Percentiles rank a stretch among this genome's conserved stretches.
Conservation (phyloP, 228 moss, liverwort and hornwort genomes). For the Sphagnum magellanicum region DNA sequence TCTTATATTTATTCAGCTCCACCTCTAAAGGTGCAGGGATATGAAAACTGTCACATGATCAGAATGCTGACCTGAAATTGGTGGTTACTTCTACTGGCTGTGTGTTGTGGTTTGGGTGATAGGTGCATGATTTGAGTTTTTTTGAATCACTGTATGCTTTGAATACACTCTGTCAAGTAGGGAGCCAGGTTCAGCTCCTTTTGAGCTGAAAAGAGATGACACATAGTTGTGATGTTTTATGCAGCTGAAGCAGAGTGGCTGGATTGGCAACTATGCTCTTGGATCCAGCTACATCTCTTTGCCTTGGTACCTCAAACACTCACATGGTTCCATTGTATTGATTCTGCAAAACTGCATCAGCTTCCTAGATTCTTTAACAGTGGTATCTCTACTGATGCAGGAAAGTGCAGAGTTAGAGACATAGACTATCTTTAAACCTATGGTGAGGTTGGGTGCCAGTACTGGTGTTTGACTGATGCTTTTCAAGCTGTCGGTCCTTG, state of each 20-base stretch:
- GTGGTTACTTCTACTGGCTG: too few species aligned
- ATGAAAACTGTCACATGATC: not conserved
- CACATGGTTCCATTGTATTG: not conserved
- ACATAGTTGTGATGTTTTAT: not conserved
- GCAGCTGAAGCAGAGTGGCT: conserved; percentile 92
- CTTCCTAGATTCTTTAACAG: too few species aligned
- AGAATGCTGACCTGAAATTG: too few species aligned
- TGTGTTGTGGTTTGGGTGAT: too few species aligned
- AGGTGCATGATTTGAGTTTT: too few species aligned
- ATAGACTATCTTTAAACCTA: too few species aligned
- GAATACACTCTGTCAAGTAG: too few species aligned
- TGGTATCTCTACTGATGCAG: too few species aligned
- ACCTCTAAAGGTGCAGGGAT: conserved; percentile 59
- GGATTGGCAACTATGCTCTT: conserved; percentile 86
- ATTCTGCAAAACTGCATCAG: too few species aligned
- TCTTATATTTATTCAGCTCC: conserved; percentile 98
- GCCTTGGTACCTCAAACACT: conserved; percentile 44
- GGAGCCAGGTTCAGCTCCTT: not conserved
- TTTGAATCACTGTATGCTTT: too few species aligned
- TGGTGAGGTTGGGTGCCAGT: too few species aligned
- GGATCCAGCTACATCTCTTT: conserved; percentile 88
- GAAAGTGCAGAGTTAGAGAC: too few species aligned
- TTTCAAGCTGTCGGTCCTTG: not conserved
- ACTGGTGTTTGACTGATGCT: not conserved
- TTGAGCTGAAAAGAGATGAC: not conserved